phyloP scores from a whole-genome alignment of 495 filamentous ascomycete genomes.

The Extremus antarcticus region DNA sequence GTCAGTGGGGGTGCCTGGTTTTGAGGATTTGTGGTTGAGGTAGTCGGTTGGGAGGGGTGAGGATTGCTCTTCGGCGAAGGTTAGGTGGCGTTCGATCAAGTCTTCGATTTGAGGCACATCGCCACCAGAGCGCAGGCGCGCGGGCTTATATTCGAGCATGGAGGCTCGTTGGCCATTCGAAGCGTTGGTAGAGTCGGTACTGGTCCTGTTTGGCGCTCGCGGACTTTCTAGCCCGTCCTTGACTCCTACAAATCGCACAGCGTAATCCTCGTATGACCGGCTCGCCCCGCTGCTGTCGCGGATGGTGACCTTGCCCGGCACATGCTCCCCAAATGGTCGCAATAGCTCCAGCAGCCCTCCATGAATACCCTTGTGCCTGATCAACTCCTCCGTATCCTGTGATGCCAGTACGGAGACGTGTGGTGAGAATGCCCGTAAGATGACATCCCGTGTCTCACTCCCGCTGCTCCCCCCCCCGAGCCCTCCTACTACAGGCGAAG shows the following conservation, averaged over 20 bases:
- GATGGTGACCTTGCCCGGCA: conserved; percentile 80
- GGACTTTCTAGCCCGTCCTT: conserved; percentile 49
- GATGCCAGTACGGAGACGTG: conserved; percentile 77
- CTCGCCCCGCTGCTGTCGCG: conserved; percentile 80
- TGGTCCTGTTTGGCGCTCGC: conserved; percentile 26
- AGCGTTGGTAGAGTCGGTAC: not conserved
- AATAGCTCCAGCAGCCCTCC: conserved; percentile 74
- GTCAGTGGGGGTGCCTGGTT: not conserved
- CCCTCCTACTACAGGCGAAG: conserved; percentile 12
- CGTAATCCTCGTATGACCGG: conserved; percentile 77
- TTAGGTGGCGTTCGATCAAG: conserved; percentile 42
- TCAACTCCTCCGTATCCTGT: conserved; percentile 66
- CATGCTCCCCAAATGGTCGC: conserved; percentile 79
- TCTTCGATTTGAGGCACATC: conserved; percentile 51
- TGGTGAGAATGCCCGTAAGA: conserved; percentile 76
- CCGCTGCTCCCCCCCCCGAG: conserved; percentile 3
- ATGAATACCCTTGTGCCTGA: conserved; percentile 73
- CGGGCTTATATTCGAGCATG: conserved; percentile 18
- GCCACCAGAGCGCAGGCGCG: conserved; percentile 32
- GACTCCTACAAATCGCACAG: conserved; percentile 67
- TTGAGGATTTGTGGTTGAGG: conserved; percentile 27
- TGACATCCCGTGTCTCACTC: conserved; percentile 60
- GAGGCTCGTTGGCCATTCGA: conserved; percentile 19
- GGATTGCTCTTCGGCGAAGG: conserved; percentile 34
- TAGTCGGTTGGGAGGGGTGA: conserved; percentile 24